phyloP scores from a whole-genome alignment of 2,329 filamentous ascomycete species.

The Fusarium sororula region DNA sequence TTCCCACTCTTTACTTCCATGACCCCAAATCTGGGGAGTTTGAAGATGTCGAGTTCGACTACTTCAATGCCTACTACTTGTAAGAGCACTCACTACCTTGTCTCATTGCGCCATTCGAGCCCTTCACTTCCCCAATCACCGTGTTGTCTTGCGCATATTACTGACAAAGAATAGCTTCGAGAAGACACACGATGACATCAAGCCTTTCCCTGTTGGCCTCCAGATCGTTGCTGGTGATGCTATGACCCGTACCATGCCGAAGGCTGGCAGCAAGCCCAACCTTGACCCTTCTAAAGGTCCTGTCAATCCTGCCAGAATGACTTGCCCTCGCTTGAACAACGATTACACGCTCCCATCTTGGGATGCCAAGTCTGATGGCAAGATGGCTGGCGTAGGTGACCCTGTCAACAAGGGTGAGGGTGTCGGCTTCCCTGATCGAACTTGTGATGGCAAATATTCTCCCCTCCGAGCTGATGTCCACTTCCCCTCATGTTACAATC shows the following conservation, averaged over 20 bases:
- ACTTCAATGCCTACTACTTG: conserved; percentile 83
- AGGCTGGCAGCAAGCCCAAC: conserved; percentile 58
- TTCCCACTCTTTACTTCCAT: conserved; percentile 74
- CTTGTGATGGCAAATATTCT: conserved; percentile 71
- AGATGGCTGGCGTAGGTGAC: conserved; percentile 63
- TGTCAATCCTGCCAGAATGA: conserved; percentile 66
- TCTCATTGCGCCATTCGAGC: neutral
- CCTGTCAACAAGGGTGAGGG: conserved; percentile 64
- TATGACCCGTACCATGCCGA: conserved; percentile 65
- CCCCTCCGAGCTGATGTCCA: conserved; percentile 73
- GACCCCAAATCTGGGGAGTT: conserved; percentile 70
- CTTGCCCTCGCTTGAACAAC: conserved; percentile 64
- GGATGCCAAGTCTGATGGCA: conserved; percentile 63
- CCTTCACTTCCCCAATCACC: neutral
- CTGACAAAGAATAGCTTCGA: conserved; percentile 60
- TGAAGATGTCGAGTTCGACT: conserved; percentile 73
- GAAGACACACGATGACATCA: conserved; percentile 69
- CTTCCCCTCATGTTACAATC: conserved; percentile 80
- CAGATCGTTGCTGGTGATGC: conserved; percentile 76
- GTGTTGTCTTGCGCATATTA: neutral
- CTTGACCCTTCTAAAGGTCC: conserved; percentile 62
- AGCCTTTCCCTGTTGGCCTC: conserved; percentile 75
- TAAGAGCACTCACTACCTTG: conserved; percentile 44
- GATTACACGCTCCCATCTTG: conserved; percentile 61
- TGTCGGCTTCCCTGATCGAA: conserved; percentile 73